Conservation (phyloP, 2,329 filamentous ascomycete genomes). For the Cercospora nicotianae region DNA sequence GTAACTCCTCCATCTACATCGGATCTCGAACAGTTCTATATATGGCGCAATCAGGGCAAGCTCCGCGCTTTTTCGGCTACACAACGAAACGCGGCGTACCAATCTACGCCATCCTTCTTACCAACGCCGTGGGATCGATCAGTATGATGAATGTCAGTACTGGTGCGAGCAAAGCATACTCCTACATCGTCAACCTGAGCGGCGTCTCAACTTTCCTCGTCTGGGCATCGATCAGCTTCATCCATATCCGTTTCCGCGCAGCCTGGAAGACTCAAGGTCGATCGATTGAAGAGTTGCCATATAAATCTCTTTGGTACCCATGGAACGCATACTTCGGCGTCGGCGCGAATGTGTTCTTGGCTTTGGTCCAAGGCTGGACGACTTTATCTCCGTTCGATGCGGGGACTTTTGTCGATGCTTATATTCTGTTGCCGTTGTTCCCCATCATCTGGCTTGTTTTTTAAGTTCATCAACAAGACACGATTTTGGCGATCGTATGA, state of each 20-base stretch:
- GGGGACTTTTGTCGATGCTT: slow-evolving; percentile 56
- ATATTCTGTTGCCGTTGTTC: slow-evolving; percentile 56
- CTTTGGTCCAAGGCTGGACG: slow-evolving; percentile 56
- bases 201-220: slow-evolving; percentile 72
- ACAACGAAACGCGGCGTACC: slow-evolving; percentile 65
- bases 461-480: slow-evolving; percentile 49
- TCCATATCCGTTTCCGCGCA: slow-evolving; percentile 68
- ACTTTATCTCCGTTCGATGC: slow-evolving; percentile 54
- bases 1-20: slow-evolving; percentile 77
- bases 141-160: slow-evolving; percentile 74
- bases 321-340: slow-evolving; percentile 55
- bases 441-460: slow-evolving; percentile 47
- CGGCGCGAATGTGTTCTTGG: slow-evolving; percentile 50
- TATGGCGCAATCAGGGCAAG: slow-evolving; percentile 73
- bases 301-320: slow-evolving; percentile 50
- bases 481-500: slow-evolving; percentile 39
- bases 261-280: slow-evolving; percentile 63
- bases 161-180: slow-evolving; percentile 64
- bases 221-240: slow-evolving; percentile 69
- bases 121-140: slow-evolving; percentile 69
- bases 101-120: slow-evolving; percentile 62
- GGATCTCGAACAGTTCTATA: slow-evolving; percentile 71
- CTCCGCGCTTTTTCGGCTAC: slow-evolving; percentile 66
- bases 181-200: slow-evolving; percentile 63
- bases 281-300: slow-evolving; percentile 51